phyloP scores from a whole-genome alignment of 106 monocot genomes.

The Acanthochlamys bracteata region DNA sequence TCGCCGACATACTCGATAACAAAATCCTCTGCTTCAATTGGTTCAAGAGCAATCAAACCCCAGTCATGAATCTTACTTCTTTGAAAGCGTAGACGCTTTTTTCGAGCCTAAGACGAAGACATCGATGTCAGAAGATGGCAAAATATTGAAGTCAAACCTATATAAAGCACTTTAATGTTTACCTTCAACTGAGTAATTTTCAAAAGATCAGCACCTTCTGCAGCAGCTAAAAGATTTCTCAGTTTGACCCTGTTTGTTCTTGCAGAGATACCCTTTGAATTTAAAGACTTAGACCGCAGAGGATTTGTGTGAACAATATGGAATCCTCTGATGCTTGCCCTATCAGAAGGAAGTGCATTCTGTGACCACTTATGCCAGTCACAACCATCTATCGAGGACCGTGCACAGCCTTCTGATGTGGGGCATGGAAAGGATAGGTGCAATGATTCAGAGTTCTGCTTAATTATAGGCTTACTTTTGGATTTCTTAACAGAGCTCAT shows the following conservation, averaged over 20 bases:
- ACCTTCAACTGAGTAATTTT: constrained; percentile 86
- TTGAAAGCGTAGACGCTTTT: constrained; percentile 86
- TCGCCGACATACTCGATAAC: constrained; percentile 99
- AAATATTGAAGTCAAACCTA: constrained; percentile 3
- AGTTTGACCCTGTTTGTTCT: constrained; percentile 92
- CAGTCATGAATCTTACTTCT: constrained; percentile 99
- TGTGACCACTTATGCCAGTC: constrained; percentile 87
- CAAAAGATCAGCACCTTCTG: constrained; percentile 83
- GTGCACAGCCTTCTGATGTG: constrained; percentile 73
- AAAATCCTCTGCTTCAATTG: constrained; percentile 97
- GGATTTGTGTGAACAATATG: constrained; percentile 5
- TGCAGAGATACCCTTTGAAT: constrained; percentile 68
- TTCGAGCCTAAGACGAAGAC: constrained; percentile 56
- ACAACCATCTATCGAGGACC: constrained; percentile 86
- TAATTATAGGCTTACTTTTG: constrained; percentile 11
- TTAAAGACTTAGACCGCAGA: constrained; percentile 21
- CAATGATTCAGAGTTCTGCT: constrained; percentile 17
- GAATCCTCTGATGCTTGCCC: constrained; percentile 45
- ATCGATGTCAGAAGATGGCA: background rate
- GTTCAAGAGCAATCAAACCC: constrained; percentile 95
- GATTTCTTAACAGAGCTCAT: constrained; percentile 16
- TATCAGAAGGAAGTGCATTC: constrained; percentile 65
- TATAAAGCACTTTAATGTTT: background rate
- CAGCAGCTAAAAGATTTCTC: constrained; percentile 79
- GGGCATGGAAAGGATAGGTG: constrained; percentile 50